Evolutionary conservation across 2,329 filamentous ascomycete species (phyloP).

Genomic region (Sphaerulina musiva): DNA sequence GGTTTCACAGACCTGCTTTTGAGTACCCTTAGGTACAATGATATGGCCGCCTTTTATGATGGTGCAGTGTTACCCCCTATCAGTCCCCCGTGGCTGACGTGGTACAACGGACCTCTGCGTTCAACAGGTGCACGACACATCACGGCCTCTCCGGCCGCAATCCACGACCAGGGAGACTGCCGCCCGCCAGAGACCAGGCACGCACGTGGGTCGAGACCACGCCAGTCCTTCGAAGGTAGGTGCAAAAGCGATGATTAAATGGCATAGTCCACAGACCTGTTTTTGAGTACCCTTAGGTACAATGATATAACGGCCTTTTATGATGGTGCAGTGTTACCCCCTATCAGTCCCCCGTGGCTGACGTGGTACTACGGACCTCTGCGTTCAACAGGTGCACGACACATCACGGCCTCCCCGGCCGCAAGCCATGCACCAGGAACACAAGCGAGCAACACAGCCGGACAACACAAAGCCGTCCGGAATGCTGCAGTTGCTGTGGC

Average conservation of each 20-base stretch:
- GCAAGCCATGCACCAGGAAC: neutral
- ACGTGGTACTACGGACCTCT: neutral
- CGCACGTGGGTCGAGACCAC: too few relatives aligned
- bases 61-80: neutral
- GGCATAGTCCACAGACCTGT: too few relatives aligned
- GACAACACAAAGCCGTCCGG: neutral
- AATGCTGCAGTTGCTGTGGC: neutral
- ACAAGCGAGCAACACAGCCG: neutral
- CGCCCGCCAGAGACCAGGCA: too few relatives aligned
- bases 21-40: too few relatives aligned
- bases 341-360: neutral
- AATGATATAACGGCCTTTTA: neutral
- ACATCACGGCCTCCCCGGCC: neutral
- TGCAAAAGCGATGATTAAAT: too few relatives aligned
- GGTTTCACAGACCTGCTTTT: too few relatives aligned
- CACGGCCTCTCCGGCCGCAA: neutral
- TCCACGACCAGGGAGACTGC: too few relatives aligned
- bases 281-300: too few relatives aligned
- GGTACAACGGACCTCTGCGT: neutral
- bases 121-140: neutral
- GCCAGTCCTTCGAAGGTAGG: too few relatives aligned
- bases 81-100: neutral
- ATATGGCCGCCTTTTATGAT: too few relatives aligned
- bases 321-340: neutral
- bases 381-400: neutral